Evolutionary conservation across 441 rosid genomes (phyloP).

Genomic region (Biscutella auriculata): DNA sequence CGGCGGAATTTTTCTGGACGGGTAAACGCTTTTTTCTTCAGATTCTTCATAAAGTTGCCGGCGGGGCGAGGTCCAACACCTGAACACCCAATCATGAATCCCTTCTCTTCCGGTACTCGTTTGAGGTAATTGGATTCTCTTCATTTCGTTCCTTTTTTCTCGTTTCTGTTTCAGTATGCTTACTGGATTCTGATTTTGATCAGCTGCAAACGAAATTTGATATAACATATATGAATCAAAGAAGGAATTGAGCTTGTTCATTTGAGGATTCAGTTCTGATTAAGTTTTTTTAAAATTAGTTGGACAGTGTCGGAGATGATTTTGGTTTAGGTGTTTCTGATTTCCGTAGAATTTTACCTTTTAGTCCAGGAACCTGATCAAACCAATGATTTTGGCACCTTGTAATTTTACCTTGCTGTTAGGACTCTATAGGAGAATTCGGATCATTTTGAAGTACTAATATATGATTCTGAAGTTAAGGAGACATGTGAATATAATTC

Average conservation of each 20-base stretch:
- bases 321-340: not conserved
- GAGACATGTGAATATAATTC: constrained; percentile 20
- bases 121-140: constrained; percentile 47
- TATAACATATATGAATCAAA: not conserved
- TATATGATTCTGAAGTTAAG: not conserved
- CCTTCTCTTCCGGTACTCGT: constrained; percentile 96
- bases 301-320: not conserved
- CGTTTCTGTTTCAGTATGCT: not conserved
- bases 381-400: not conserved
- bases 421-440: not conserved
- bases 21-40: not conserved
- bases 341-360: not conserved
- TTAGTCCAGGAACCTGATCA: not conserved
- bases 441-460: not conserved
- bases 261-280: not conserved
- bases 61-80: constrained; percentile 14
- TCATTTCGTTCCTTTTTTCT: not conserved
- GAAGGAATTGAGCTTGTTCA: constrained; percentile 13
- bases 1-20: not conserved
- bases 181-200: not conserved
- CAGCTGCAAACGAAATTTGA: not conserved
- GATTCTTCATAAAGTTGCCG: constrained; percentile 5
- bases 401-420: not conserved
- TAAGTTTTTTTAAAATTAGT: not conserved
- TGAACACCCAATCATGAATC: constrained; percentile 76